Evolutionary conservation across 1,284 basidiomycete species (phyloP), one percentile per base, ranked within the genome.

Genomic region (Leucoagaricus sp.): DNA sequence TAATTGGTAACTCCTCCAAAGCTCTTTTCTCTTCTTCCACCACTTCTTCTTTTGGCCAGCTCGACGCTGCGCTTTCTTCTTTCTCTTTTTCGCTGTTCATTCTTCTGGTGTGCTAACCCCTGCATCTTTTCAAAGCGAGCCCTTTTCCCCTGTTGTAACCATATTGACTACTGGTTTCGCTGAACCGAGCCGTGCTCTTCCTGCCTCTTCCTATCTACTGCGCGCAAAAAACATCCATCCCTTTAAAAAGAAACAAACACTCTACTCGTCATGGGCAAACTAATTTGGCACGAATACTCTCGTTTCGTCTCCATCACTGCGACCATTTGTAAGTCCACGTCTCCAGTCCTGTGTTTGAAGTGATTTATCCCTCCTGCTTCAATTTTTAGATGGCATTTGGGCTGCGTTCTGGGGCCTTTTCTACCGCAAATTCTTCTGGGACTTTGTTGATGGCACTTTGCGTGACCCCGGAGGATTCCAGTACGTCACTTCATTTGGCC

Each of bases 341-440:
- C 38, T 3, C 21, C 31, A 9, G 40, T n/a, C 6, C 12, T 41
- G 8, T 23, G n/a, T 3, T 34, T 29, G 40, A 40, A 31, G 38
- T 50, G 53, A 64, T 40, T 54, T 45, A 38, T 49, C 47, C 10
- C 50, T 49, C 19, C 41, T 19, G 40, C 28, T 31, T 2, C 15
- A 4, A 21, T 55, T 25, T 41, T 6, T 59, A 94, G 91, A 91
- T 70, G 83, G 85, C 55, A 74, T 92, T 3, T 93, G 91, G 92
- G 84, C 88, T 21, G 75, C 80, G 31, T 87, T 90, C 72, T 94
- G 81, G 74, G 92, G 84, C 19, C 71, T 94, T 12, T 76, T 90
- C 63, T 94, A 85, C 75, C 89, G 91, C 72, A 94, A 95, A 74
- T 94, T 91, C 80, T 93, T 94, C 75, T 94, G 89, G 86, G 93